Evolutionary conservation across 108 stramenopile genomes (phyloP), one percentile per base, ranked within the genome.

Genomic region (Mediolabrus comicus): DNA sequence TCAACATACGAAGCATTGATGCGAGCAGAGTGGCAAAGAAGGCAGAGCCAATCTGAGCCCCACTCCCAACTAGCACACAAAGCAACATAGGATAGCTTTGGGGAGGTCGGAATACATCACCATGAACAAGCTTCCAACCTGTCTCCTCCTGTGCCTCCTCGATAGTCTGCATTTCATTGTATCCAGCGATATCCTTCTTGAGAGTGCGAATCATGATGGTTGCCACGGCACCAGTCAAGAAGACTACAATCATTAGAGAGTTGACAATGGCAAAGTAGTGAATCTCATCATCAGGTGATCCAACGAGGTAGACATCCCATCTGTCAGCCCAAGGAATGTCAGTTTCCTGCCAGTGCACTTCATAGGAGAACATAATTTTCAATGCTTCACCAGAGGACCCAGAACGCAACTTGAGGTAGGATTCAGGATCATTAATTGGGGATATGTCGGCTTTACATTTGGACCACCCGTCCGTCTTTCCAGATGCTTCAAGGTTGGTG

Each of bases 181-280:
- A 99, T 26, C 89, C 87, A 29, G 94, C 86, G 60, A 99, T 98
- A 72, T 99, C 99, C 79, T 92, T 92, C 36, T 86, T 78, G 16
- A 99, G 91, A 4, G 98, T 94, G 41, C 98, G 93, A 41, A 98
- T 83, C 82, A 98, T 84, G 72, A 98, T 97, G 64, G 95, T 95
- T 1, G 95, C 99, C 56, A 98, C 94, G 16, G 97, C 95, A 59
- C 97, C 98, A 1, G 93, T 97, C 69, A 99, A 82, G 84, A 99
- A 98, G 29, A 98, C 65, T 17, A 97, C 97, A 69, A 99, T 98
- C 96, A 99, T 97, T 64, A 98, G 87, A 10, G 94, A 95, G 88
- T 99, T 99, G 59, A 96, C 86, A 81, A 99, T 98, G 60, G 94
- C 86, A 87, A 98, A 99, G 96, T 96, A 98, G 79, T 99, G 99